These are phyloP conservation scores for Leccinum olivaceopallidum DNA, from an alignment of 768 basidiomycete species.

Conservation along the genomic window DNA sequence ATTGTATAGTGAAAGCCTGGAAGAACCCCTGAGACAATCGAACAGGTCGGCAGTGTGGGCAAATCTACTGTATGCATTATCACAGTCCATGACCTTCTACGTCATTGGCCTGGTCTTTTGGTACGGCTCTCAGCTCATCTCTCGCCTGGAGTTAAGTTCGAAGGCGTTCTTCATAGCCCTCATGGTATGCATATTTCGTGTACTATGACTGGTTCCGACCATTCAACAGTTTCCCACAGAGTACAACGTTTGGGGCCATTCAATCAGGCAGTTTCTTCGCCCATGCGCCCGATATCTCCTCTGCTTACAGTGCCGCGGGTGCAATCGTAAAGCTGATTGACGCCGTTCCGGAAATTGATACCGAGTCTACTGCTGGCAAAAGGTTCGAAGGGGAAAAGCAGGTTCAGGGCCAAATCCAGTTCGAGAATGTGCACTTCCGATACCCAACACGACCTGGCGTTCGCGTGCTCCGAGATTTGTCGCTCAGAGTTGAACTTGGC, in stretches of 20 bases:
- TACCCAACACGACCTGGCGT: conserved; percentile 88
- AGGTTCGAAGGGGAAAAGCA: conserved; percentile 39
- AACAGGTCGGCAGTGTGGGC: conserved; percentile 67
- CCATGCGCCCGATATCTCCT: conserved; percentile 87
- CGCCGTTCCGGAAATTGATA: conserved; percentile 74
- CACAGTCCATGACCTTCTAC: conserved; percentile 75
- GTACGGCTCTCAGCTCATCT: conserved; percentile 68
- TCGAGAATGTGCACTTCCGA: conserved; percentile 84
- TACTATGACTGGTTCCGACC: neutral
- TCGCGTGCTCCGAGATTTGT: conserved; percentile 83
- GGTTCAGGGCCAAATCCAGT: conserved; percentile 62
- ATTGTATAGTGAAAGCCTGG: conserved; percentile 70
- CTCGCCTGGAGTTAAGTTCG: conserved; percentile 31
- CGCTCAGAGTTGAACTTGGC: conserved; percentile 68
- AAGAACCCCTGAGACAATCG: conserved; percentile 65
- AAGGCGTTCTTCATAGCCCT: conserved; percentile 82
- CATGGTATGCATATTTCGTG: conserved; percentile 51
- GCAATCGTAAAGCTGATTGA: conserved; percentile 79
- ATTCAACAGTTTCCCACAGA: conserved; percentile 38
- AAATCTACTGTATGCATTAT: conserved; percentile 66
- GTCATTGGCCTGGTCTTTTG: conserved; percentile 86
- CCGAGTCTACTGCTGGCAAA: conserved; percentile 69
- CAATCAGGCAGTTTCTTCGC: conserved; percentile 86
- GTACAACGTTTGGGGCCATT: conserved; percentile 75
- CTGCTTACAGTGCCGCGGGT: conserved; percentile 75